Percentiles rank a stretch among this genome's conserved stretches.
Conservation (phyloP, 805 yeast species). For the Nakazawaea ernobii region DNA sequence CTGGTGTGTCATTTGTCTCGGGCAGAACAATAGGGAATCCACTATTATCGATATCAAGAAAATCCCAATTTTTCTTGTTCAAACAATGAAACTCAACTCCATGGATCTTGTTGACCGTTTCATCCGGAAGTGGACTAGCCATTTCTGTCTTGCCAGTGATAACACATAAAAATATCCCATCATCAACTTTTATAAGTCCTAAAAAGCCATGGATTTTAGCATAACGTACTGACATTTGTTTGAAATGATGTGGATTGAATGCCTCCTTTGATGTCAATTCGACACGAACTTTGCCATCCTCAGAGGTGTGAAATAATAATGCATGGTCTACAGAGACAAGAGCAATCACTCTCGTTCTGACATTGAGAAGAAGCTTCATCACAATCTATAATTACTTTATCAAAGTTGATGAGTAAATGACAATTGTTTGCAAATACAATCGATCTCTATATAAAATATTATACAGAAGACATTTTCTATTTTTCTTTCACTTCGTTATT, state of each 20-base stretch:
- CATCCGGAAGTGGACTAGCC: constrained; percentile 77
- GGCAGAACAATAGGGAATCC: constrained; percentile 55
- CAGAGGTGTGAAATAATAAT: constrained; percentile 38
- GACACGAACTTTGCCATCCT: constrained; percentile 36
- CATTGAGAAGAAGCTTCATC: constrained; percentile 33
- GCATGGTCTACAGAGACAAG: constrained; percentile 38
- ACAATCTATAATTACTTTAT: not conserved
- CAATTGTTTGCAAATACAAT: not conserved
- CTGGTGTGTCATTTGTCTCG: constrained; percentile 18
- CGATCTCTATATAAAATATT: not conserved
- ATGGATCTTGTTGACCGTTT: constrained; percentile 71
- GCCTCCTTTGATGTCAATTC: constrained; percentile 38
- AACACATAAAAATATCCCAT: constrained; percentile 67
- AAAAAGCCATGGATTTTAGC: constrained; percentile 60
- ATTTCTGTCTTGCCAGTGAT: constrained; percentile 74
- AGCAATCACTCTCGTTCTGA: constrained; percentile 33
- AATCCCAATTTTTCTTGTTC: constrained; percentile 74
- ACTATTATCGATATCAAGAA: constrained; percentile 56
- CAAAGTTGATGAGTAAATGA: no score
- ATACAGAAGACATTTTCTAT: not conserved
- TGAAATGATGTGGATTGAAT: constrained; percentile 32
- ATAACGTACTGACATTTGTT: constrained; percentile 29
- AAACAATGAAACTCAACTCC: constrained; percentile 86
- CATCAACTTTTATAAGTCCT: constrained; percentile 70
- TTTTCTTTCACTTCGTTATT: no score